These are phyloP conservation scores for Peterozyma xylosa DNA, from an alignment of 805 yeast species.

Conservation along the genomic window DNA sequence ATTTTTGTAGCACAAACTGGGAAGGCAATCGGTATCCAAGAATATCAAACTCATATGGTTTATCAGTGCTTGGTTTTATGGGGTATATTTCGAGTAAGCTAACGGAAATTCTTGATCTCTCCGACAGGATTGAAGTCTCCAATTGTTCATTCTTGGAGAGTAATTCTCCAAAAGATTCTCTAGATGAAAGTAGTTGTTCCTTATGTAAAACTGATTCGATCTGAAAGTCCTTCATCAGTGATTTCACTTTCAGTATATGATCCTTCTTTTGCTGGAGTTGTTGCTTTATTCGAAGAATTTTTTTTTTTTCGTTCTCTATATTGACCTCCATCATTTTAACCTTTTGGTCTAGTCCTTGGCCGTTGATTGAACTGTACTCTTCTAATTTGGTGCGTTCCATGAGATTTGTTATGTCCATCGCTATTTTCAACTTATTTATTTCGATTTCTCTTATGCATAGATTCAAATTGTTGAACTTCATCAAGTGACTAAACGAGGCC, in stretches of 20 bases:
- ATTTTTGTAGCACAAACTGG: slow-evolving; percentile 4
- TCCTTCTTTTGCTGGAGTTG: not conserved
- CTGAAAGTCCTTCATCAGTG: slow-evolving; percentile 1
- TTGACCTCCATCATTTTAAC: not conserved
- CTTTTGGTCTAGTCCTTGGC: not conserved
- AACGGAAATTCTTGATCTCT: not conserved
- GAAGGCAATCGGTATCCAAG: slow-evolving; percentile 5
- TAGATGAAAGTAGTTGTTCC: not conserved
- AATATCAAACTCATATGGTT: slow-evolving; percentile 8
- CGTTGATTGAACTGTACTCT: not conserved
- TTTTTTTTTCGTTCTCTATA: not conserved
- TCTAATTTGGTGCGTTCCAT: slow-evolving; percentile 9
- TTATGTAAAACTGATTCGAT: not conserved
- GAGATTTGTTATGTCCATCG: slow-evolving; percentile 9
- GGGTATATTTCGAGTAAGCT: slow-evolving; percentile 5
- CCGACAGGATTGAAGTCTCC: not conserved
- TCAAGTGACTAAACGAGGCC: slow-evolving; percentile 30
- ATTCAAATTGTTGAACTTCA: slow-evolving; percentile 32
- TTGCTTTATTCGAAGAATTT: not conserved
- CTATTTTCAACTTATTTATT: slow-evolving; percentile 11
- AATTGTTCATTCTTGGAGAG: not conserved
- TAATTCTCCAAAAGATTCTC: not conserved
- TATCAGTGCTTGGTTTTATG: slow-evolving; percentile 3
- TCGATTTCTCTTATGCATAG: slow-evolving; percentile 26
- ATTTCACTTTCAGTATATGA: slow-evolving; percentile 4